phyloP scores from a whole-genome alignment of 768 basidiomycete genomes.

The Mycena venus region DNA sequence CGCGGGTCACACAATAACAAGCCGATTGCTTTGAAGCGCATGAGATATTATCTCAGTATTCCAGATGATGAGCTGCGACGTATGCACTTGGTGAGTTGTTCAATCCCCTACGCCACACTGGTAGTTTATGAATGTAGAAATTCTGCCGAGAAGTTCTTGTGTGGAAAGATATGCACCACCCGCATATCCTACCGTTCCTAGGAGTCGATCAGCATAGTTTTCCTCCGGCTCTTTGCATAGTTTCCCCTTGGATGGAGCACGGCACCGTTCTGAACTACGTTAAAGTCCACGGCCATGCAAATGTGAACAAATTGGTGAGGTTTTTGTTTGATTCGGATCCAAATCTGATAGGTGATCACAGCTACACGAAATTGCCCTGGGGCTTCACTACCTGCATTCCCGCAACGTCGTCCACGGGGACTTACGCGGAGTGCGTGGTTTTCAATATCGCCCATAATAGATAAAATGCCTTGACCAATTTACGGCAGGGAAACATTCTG shows the following conservation, averaged over 20 bases:
- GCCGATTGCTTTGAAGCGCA: constrained; percentile 8
- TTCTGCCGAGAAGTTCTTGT: constrained; percentile 44
- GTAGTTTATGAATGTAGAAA: constrained; percentile 26
- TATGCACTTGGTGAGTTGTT: background rate
- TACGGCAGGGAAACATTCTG: constrained; percentile 46
- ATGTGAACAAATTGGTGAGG: constrained; percentile 34
- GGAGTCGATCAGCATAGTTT: constrained; percentile 43
- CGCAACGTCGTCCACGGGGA: constrained; percentile 36
- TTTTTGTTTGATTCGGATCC: background rate
- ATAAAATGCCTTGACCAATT: background rate
- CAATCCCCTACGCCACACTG: background rate
- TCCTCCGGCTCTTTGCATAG: constrained; percentile 40
- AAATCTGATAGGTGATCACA: too few species aligned
- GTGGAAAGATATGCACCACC: constrained; percentile 45
- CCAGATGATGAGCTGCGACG: background rate
- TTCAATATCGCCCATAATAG: background rate
- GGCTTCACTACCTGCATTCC: constrained; percentile 39
- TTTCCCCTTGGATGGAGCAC: constrained; percentile 46
- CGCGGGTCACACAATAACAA: constrained; percentile 10
- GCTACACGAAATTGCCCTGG: constrained; percentile 37
- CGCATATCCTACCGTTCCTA: constrained; percentile 45
- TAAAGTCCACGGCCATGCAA: constrained; percentile 30
- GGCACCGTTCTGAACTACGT: constrained; percentile 40
- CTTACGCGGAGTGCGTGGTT: constrained; percentile 29
- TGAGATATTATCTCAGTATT: background rate